Percentiles rank a stretch among this genome's conserved stretches.
Conservation (phyloP, 148 eudicot species). For the Camellia granthamiana region DNA sequence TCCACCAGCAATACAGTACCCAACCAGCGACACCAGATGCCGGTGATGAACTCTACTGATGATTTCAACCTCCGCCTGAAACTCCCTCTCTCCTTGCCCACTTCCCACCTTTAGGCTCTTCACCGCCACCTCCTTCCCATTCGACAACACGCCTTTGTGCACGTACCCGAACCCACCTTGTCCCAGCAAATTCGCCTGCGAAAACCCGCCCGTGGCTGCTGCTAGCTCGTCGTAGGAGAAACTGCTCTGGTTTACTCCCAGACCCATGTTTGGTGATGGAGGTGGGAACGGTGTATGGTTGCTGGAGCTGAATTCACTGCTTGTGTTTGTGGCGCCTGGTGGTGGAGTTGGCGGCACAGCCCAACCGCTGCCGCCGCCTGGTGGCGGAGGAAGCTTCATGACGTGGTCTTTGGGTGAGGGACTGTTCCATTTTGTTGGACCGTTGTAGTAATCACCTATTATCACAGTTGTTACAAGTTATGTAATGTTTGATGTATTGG, state of each 20-base stretch:
- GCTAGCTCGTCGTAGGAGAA: slow-evolving; percentile 65
- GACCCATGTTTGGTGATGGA: slow-evolving; percentile 19
- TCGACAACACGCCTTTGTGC: slow-evolving; percentile 65
- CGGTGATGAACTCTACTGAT: slow-evolving; percentile 91
- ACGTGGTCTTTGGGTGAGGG: slow-evolving; percentile 15
- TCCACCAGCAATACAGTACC: slow-evolving; percentile 62
- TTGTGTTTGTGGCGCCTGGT: not conserved
- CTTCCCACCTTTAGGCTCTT: slow-evolving; percentile 79
- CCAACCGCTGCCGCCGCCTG: slow-evolving; percentile 21
- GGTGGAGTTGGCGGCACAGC: slow-evolving; percentile 18
- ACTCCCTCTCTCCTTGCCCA: slow-evolving; percentile 85
- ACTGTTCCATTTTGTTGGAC: slow-evolving; percentile 16
- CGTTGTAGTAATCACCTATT: slow-evolving; percentile 21
- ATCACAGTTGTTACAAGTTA: not conserved
- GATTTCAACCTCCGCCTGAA: slow-evolving; percentile 76
- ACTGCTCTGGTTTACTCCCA: slow-evolving; percentile 37
- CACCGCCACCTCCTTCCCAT: slow-evolving; percentile 61
- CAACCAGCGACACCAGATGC: slow-evolving; percentile 75
- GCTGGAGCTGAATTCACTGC: slow-evolving; percentile 26
- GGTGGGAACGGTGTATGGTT: slow-evolving; percentile 3
- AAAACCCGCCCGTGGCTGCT: slow-evolving; percentile 59
- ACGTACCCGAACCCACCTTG: slow-evolving; percentile 87
- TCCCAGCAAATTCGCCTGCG: slow-evolving; percentile 56
- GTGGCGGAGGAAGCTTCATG: slow-evolving; percentile 26
- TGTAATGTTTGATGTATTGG: not conserved